Percentiles rank a stretch among this genome's conserved stretches.
These are phyloP conservation scores for Rhododendron kiyosumense DNA, from an alignment of 148 eudicot species.

Conservation along the genomic window DNA sequence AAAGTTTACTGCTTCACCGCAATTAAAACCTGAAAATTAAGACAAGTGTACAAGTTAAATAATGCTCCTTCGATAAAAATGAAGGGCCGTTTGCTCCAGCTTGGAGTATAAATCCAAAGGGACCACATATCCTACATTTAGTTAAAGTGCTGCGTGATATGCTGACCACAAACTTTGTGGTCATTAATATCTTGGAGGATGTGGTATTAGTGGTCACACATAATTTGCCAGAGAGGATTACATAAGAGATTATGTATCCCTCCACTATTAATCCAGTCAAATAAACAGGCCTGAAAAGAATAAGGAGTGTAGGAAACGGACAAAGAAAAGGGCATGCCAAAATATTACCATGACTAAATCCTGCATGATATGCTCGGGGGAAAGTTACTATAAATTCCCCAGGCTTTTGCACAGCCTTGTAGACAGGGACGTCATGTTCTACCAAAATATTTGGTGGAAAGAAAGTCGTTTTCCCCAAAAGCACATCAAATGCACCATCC, in stretches of 20 bases:
- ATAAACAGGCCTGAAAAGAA: background rate
- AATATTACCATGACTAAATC: conserved; percentile 93
- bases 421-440: conserved; percentile 82
- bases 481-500: conserved; percentile 94
- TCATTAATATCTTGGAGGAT: background rate
- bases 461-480: conserved; percentile 87
- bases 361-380: conserved; percentile 98
- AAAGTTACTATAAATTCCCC: conserved; percentile 90
- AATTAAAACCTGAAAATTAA: conserved; percentile 72
- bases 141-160: background rate
- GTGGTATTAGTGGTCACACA: background rate
- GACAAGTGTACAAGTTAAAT: background rate
- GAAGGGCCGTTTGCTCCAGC: background rate
- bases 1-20: conserved; percentile 98
- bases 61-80: background rate
- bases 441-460: conserved; percentile 88
- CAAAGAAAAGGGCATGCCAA: background rate
- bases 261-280: background rate
- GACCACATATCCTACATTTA: background rate
- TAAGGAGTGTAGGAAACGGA: background rate
- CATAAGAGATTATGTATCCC: no score
- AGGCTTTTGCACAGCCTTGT: conserved; percentile 94
- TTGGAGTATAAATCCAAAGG: background rate
- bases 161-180: background rate
- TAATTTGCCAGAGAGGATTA: background rate